Percentiles rank a stretch among this genome's conserved stretches.
Conservation (phyloP, 768 basidiomycete species). For the Russula abietina region DNA sequence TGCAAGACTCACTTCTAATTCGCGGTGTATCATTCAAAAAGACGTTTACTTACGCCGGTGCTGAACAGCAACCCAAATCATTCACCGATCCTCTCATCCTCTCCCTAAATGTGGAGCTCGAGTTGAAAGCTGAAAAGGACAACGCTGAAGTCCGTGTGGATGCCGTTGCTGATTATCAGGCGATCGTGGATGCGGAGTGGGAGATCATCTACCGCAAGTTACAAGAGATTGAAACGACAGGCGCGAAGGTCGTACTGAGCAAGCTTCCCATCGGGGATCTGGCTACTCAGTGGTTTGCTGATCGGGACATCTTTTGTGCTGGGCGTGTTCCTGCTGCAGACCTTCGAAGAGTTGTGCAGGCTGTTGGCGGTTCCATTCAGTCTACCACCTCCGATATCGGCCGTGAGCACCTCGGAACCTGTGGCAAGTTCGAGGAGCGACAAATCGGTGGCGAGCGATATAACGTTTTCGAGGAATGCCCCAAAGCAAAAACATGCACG, state of each 20-base stretch:
- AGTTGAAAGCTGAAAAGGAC: constrained; percentile 98
- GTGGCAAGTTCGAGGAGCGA: constrained; percentile 85
- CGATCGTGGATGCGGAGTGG: constrained; percentile 99
- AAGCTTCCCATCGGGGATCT: constrained; percentile 98
- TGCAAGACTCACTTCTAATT: constrained; percentile 91
- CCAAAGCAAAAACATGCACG: constrained; percentile 93
- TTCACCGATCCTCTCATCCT: constrained; percentile 86
- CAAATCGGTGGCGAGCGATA: constrained; percentile 97
- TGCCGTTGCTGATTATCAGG: constrained; percentile 95
- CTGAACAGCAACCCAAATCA: constrained; percentile 95
- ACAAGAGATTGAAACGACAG: constrained; percentile 91
- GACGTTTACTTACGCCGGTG: constrained; percentile 98
- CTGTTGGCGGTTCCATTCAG: constrained; percentile 91
- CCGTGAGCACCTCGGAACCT: constrained; percentile 88
- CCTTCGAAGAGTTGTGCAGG: constrained; percentile 89
- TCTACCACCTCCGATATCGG: constrained; percentile 92
- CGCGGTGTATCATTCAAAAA: constrained; percentile 97
- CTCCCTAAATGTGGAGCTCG: constrained; percentile 94
- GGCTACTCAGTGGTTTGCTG: constrained; percentile 99
- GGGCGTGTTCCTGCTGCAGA: constrained; percentile 90
- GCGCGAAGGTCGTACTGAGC: constrained; percentile 95
- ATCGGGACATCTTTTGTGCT: constrained; percentile 97
- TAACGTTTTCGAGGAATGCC: constrained; percentile 91
- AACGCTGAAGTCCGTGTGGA: constrained; percentile 98
- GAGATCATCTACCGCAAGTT: constrained; percentile 98